A percentile compares a stretch with the other conserved stretches of the same genome.
phyloP scores from a whole-genome alignment of 202 grass and related monocot genomes.

The Hordeum pubiflorum region DNA sequence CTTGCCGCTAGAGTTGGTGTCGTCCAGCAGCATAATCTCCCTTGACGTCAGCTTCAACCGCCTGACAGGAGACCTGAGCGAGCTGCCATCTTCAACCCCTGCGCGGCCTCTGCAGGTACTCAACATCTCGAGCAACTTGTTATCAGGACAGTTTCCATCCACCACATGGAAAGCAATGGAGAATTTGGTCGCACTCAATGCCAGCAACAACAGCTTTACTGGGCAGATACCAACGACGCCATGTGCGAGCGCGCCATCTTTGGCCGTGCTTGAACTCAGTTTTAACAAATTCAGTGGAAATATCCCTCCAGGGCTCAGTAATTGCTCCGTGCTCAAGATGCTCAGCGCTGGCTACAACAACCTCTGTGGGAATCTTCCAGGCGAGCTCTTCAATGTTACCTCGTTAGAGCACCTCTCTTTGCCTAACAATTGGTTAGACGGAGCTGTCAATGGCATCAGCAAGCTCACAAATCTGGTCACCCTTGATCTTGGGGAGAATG shows the following conservation, averaged over 20 bases:
- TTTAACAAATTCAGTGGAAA: slow-evolving; percentile 31
- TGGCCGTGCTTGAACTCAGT: slow-evolving; percentile 21
- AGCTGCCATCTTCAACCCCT: neutral
- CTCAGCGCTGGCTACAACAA: slow-evolving; percentile 26
- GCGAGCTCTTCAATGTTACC: slow-evolving; percentile 27
- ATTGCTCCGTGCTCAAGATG: slow-evolving; percentile 21
- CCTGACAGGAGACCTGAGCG: slow-evolving; percentile 11
- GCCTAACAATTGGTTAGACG: slow-evolving; percentile 17
- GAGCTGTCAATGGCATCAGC: slow-evolving; percentile 15
- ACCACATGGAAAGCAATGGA: neutral
- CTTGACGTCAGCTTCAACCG: slow-evolving; percentile 42
- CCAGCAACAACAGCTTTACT: slow-evolving; percentile 38
- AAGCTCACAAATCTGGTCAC: slow-evolving; percentile 27
- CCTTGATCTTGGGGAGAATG: slow-evolving; percentile 39
- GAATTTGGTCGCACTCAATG: slow-evolving; percentile 23
- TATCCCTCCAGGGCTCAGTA: slow-evolving; percentile 11
- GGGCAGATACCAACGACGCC: slow-evolving; percentile 15
- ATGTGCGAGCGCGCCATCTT: neutral
- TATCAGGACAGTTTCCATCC: slow-evolving; percentile 18
- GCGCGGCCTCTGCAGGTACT: slow-evolving; percentile 1
- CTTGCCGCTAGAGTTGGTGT: slow-evolving; percentile 25
- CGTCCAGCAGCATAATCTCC: slow-evolving; percentile 21
- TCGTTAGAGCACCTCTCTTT: slow-evolving; percentile 32
- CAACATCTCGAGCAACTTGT: slow-evolving; percentile 41
- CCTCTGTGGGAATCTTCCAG: slow-evolving; percentile 31